A percentile compares a stretch with the other conserved stretches of the same genome.
These are phyloP conservation scores for Pulveroboletus sp. DNA, from an alignment of 768 basidiomycete genomes.

Conservation along the genomic window DNA sequence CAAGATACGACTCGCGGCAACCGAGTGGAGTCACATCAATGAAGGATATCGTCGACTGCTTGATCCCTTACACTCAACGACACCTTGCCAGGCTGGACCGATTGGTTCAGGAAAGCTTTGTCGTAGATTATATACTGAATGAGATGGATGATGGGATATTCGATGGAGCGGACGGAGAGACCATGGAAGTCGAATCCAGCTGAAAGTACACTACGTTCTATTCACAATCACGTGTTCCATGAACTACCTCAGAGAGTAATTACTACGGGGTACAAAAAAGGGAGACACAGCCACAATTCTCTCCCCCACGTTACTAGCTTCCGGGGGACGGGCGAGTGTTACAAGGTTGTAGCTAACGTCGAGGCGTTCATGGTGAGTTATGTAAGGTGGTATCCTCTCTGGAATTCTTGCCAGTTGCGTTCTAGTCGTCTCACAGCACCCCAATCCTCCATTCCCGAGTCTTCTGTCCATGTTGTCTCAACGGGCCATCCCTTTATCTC, in stretches of 20 bases:
- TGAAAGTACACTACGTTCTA: constrained; percentile 22
- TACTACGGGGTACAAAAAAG: no score
- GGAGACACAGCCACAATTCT: no score
- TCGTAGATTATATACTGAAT: constrained; percentile 83
- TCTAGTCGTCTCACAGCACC: constrained; percentile 66
- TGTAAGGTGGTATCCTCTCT: constrained; percentile 42
- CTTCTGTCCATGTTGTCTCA: constrained; percentile 54
- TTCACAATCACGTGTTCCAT: no score
- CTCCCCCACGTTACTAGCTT: no score
- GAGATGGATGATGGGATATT: constrained; percentile 87
- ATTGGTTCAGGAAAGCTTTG: constrained; percentile 91
- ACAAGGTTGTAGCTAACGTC: not conserved
- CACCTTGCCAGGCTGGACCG: constrained; percentile 83
- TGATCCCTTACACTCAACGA: constrained; percentile 93
- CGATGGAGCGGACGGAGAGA: constrained; percentile 41
- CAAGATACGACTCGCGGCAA: constrained; percentile 30
- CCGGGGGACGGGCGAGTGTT: not conserved
- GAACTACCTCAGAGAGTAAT: no score
- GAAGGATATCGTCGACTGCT: constrained; percentile 75
- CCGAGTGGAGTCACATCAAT: constrained; percentile 32
- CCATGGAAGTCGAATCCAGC: constrained; percentile 37
- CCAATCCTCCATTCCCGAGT: constrained; percentile 39
- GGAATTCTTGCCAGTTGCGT: constrained; percentile 68
- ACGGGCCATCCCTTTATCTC: constrained; percentile 73
- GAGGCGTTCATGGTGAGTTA: not conserved